A percentile compares a stretch with the other conserved stretches of the same genome.
These are phyloP conservation scores for Solanum hybrid DNA, from an alignment of 305 asterid species.

Conservation along the genomic window DNA sequence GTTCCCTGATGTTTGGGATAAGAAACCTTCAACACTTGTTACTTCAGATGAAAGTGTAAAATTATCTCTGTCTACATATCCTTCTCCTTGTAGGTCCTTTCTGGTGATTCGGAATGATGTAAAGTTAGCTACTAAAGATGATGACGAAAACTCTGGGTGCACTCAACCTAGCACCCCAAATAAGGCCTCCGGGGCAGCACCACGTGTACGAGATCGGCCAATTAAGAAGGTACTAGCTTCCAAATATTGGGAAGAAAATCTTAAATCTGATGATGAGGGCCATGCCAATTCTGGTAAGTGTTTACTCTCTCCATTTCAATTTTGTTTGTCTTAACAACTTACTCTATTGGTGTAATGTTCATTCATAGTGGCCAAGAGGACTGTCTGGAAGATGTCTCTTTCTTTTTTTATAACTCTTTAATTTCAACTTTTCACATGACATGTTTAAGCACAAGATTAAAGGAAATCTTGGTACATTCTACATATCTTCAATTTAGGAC, in stretches of 20 bases:
- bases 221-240: conserved; percentile 37
- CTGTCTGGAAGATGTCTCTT: background rate
- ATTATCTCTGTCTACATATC: conserved; percentile 33
- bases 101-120: conserved; percentile 36
- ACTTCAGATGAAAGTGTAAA: conserved; percentile 52
- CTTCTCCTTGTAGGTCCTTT: conserved; percentile 26
- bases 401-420: background rate
- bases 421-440: background rate
- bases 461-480: background rate
- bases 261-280: conserved; percentile 32
- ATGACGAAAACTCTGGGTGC: conserved; percentile 63
- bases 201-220: conserved; percentile 26
- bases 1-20: conserved; percentile 4
- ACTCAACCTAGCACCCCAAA: conserved; percentile 30
- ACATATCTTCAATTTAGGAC: background rate
- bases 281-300: conserved; percentile 39
- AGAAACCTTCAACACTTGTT: conserved; percentile 30
- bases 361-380: background rate
- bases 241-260: conserved; percentile 32
- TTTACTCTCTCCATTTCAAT: background rate
- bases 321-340: background rate
- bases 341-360: background rate
- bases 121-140: conserved; percentile 68
- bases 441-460: background rate
- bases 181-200: conserved; percentile 35